These are phyloP conservation scores for Mortierella sp. DNA, from an alignment of 371 early-diverging fungal species.

Conservation along the genomic window DNA sequence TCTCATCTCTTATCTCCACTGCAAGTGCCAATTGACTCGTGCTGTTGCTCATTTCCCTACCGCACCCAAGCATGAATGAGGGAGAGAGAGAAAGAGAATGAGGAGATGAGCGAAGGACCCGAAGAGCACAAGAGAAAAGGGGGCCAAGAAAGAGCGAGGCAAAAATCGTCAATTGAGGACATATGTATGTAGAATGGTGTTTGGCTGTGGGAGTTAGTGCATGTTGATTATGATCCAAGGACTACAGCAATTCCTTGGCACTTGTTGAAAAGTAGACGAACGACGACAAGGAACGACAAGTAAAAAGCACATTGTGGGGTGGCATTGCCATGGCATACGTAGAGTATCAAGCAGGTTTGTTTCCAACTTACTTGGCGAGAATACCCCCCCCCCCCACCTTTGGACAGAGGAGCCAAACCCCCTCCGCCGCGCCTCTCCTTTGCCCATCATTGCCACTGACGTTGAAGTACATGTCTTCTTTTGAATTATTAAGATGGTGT, in stretches of 20 bases:
- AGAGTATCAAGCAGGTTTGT: no score
- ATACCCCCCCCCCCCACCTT: no score
- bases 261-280: neutral
- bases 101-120: neutral
- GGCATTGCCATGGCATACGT: neutral
- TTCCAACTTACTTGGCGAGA: no score
- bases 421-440: no score
- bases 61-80: neutral
- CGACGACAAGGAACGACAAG: neutral
- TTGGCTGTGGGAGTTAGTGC: neutral
- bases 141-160: neutral
- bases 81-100: neutral
- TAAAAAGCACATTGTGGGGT: neutral
- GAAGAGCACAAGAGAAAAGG: neutral
- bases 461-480: no score
- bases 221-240: neutral
- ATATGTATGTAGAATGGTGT: neutral
- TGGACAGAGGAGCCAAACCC: no score
- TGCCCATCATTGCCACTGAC: no score
- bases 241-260: conserved; percentile 6
- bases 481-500: neutral
- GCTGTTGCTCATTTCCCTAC: neutral
- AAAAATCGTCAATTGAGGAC: neutral
- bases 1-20: neutral
- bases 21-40: neutral